phyloP scores from a whole-genome alignment of 768 basidiomycete species.

The Boletus barrowsii region DNA sequence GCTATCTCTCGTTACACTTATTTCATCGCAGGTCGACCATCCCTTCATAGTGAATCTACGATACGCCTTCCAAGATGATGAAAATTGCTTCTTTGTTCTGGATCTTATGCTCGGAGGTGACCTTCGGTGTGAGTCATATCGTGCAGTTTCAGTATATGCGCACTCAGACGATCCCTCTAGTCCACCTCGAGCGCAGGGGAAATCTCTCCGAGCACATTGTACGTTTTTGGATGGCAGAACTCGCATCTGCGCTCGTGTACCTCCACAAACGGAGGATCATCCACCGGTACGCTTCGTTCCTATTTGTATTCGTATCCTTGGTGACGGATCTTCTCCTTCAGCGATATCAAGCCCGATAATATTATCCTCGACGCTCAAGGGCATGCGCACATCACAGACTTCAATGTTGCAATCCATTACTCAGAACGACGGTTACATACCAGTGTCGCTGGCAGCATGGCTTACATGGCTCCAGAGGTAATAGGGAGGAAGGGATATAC shows the following conservation, averaged over 20 bases:
- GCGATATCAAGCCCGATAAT: constrained; percentile 97
- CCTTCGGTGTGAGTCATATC: constrained; percentile 67
- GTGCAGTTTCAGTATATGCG: background rate
- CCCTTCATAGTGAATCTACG: constrained; percentile 87
- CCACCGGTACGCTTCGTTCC: constrained; percentile 65
- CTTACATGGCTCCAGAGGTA: constrained; percentile 99
- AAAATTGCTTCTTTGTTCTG: constrained; percentile 96
- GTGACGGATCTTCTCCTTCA: constrained; percentile 30
- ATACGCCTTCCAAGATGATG: constrained; percentile 96
- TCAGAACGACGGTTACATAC: constrained; percentile 86
- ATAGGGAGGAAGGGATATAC: constrained; percentile 88
- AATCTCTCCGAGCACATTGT: constrained; percentile 69
- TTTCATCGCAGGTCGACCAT: constrained; percentile 66
- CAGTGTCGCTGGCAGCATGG: constrained; percentile 96
- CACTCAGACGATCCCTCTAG: constrained; percentile 37
- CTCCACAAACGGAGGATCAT: constrained; percentile 91
- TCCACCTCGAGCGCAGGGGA: constrained; percentile 76
- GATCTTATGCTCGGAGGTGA: constrained; percentile 97
- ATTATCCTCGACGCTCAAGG: constrained; percentile 91
- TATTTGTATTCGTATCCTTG: constrained; percentile 1
- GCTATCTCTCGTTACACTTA: constrained; percentile 7
- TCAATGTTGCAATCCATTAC: constrained; percentile 98
- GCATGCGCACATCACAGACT: constrained; percentile 96
- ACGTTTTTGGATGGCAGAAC: constrained; percentile 86
- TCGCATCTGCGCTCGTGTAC: constrained; percentile 81